Base-by-base conservation (phyloP, 257 asterid species). In the Ligustrum vulgare region DNA sequence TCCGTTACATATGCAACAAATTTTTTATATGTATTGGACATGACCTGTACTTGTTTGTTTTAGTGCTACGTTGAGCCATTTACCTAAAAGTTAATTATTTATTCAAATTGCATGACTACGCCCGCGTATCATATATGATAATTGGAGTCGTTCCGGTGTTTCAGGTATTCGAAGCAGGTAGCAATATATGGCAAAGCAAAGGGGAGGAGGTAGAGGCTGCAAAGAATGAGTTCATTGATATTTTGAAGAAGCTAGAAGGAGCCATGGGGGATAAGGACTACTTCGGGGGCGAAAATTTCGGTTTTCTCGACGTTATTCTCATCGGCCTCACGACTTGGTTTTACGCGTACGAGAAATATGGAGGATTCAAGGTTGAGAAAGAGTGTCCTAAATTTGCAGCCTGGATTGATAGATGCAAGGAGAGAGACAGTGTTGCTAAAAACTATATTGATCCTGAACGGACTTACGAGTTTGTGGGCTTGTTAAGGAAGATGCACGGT, bases 191-290 rank as follows among this genome's bases (percentile, higher is more conserved):
- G 97, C 87, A 4, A 83, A 76, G 84, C 70, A 84, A 81, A 74
- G 91, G 89, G 0, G 91, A 80, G 8, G 93, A 84, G 63, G 36
- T 74, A 28, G 96, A 80, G 73, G 67, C 32, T 13, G 96, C 96
- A 11, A 91, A 83, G 86, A 80, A 82, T 2, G 92, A 88, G 3
- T 91, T 93, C 89, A 85, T 87, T 3, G 91, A 84, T 49, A 74
- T 79, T 43, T 34, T 93, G 70, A 89, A 89, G 86, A 87, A 77
- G 75, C 79, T 91, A 5, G 96, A 93, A 72, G 96, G 97, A 62
- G 94, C 91, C 25, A 47, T 91, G 80, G 89, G 87, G 58, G 90
- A 82, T 37, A 83, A 81, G 3, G 87, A 88, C 73, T 93, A 88
- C 74, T 89, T 84, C 0, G 90, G 89, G 0, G 97, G 96, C 7